A percentile compares a stretch with the other conserved stretches of the same genome.
Evolutionary conservation across 257 asterid genomes (phyloP).

Genomic region (Jacaranda mimosifolia): DNA sequence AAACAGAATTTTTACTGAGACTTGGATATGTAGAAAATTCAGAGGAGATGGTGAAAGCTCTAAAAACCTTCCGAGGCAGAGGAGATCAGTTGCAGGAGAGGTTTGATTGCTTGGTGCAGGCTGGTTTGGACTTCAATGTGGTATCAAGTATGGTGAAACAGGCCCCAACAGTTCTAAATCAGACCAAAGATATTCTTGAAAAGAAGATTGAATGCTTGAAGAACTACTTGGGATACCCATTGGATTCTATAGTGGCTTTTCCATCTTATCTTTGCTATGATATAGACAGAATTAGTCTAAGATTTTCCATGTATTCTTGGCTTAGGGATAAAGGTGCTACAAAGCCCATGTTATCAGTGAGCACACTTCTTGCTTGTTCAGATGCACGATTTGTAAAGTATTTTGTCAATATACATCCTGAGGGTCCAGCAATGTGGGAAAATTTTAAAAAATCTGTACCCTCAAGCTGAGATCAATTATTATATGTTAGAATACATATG

Average conservation of each 20-base stretch:
- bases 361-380: slow-evolving; percentile 83
- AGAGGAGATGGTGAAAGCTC: slow-evolving; percentile 87
- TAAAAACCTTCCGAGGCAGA: slow-evolving; percentile 81
- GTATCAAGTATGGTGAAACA: slow-evolving; percentile 74
- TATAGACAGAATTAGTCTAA: slow-evolving; percentile 63
- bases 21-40: slow-evolving; percentile 85
- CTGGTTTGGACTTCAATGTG: slow-evolving; percentile 77
- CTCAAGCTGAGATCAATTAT: slow-evolving; percentile 41
- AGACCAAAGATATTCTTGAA: slow-evolving; percentile 69
- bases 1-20: slow-evolving; percentile 63
- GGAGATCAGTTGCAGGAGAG: slow-evolving; percentile 96
- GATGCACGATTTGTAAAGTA: slow-evolving; percentile 71
- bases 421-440: slow-evolving; percentile 84
- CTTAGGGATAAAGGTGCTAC: slow-evolving; percentile 76
- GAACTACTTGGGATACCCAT: slow-evolving; percentile 66
- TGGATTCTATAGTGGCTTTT: slow-evolving; percentile 69
- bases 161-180: slow-evolving; percentile 76
- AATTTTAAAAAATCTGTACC: slow-evolving; percentile 47
- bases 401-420: slow-evolving; percentile 77
- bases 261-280: slow-evolving; percentile 88
- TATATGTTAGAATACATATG: background rate
- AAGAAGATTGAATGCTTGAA: slow-evolving; percentile 67
- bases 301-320: slow-evolving; percentile 87
- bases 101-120: slow-evolving; percentile 75
- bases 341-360: slow-evolving; percentile 69